Base-by-base conservation (phyloP, 2,329 filamentous ascomycete species). In the Decorospora gaudefroyi region DNA sequence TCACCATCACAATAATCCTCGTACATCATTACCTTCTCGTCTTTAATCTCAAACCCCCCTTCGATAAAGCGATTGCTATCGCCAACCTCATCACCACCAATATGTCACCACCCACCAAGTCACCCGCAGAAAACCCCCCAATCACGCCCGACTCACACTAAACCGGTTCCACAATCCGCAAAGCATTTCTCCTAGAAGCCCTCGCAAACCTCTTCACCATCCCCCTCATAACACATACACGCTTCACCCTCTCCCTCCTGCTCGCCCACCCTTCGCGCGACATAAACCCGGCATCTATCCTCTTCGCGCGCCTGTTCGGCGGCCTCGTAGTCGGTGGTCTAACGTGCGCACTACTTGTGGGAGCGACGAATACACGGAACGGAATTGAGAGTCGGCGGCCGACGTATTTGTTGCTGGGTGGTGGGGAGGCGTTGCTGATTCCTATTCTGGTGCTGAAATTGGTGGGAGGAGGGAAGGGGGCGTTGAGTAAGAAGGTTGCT, bases 161-260 rank as follows among this genome's bases (percentile, higher is more conserved):
- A 7, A 30, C 42, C 18, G 53, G 48, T 33, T 58, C 58, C 7
- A 52, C 30, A n/a, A 59, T 63, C 42, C 56, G 59, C 36, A 62
- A 55, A 39, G 61, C 61, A 26, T 64, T 64, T 27, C 43, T 64
- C 18, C 23, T 54, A 11, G 61, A 64, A 52, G 61, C 57, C 25
- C 36, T 57, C 29, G 57, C 57, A 15, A 63, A 63, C 18, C 55
- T 64, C 41, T 62, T 62, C 47, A 61, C 53, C 7, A 51, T 62
- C 6, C 61, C 57, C 6, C 46, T 63, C 3, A 53, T 63, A 16
- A 61, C 57, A 13, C 47, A 64, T 23, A 59, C 60, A 3, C 53
- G 35, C 10, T 54, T 38, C 17, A 53, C 55, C 4, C 53, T 64
- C 11, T 58, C 53, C 7, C 28, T 58, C 4, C 43, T 64, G 2